Evolutionary conservation across 2,329 filamentous ascomycete species (phyloP).

Genomic region (Talaromyces marneffei): DNA sequence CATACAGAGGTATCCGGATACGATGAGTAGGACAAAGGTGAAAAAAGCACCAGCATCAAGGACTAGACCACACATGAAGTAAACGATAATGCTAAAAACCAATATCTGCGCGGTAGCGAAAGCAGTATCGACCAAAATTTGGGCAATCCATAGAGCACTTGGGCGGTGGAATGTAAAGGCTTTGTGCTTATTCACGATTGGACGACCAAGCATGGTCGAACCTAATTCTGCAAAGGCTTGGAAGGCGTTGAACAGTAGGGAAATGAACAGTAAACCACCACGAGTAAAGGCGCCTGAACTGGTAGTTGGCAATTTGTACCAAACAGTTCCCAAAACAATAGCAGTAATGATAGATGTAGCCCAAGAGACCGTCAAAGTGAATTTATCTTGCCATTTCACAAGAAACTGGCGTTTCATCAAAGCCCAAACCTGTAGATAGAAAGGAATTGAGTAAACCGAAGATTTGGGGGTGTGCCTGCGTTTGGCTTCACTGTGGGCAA

Average conservation of each 20-base stretch:
- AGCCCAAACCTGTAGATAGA: conserved; percentile 76
- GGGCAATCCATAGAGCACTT: conserved; percentile 74
- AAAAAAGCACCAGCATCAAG: conserved; percentile 72
- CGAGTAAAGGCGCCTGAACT: conserved; percentile 69
- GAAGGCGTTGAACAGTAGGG: conserved; percentile 81
- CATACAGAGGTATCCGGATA: conserved; percentile 65
- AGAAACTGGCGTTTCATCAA: conserved; percentile 78
- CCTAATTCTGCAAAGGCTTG: conserved; percentile 74
- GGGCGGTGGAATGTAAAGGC: conserved; percentile 79
- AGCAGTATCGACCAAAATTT: conserved; percentile 70
- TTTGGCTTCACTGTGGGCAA: conserved; percentile 50
- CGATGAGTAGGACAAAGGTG: conserved; percentile 66
- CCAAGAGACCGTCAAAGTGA: conserved; percentile 71
- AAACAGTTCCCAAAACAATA: conserved; percentile 74
- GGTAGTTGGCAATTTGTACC: conserved; percentile 60
- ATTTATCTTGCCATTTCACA: conserved; percentile 80
- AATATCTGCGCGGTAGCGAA: conserved; percentile 67
- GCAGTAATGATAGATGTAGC: conserved; percentile 64
- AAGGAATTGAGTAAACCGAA: conserved; percentile 78
- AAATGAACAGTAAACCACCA: conserved; percentile 73
- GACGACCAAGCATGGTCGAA: conserved; percentile 66
- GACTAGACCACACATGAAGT: conserved; percentile 68
- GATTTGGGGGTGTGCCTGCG: conserved; percentile 61
- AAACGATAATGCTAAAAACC: conserved; percentile 68
- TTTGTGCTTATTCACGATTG: conserved; percentile 77